Percentiles rank a stretch among this genome's conserved stretches.
Evolutionary conservation across 169 alveolate genomes (phyloP).

Genomic region (Plasmodium yoelii): DNA sequence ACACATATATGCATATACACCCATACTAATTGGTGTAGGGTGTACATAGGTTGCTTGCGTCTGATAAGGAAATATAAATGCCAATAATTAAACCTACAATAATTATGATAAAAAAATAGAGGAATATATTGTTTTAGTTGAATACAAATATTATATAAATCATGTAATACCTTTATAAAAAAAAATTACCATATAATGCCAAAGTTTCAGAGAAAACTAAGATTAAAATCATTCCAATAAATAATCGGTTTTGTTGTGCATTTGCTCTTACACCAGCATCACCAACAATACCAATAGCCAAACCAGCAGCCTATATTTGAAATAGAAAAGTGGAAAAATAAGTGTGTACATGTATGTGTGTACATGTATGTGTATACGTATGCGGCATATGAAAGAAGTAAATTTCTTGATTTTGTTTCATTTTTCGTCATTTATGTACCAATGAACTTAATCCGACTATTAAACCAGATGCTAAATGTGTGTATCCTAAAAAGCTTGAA

Average conservation of each 20-base stretch:
- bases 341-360: background rate
- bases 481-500: constrained; percentile 93
- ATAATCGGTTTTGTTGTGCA: constrained; percentile 98
- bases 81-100: constrained; percentile 81
- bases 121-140: background rate
- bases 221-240: constrained; percentile 98
- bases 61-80: constrained; percentile 80
- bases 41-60: constrained; percentile 78
- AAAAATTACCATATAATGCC: constrained; percentile 95
- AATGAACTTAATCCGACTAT: constrained; percentile 94
- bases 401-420: constrained; percentile 53
- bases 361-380: background rate
- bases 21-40: constrained; percentile 18
- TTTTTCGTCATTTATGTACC: constrained; percentile 74
- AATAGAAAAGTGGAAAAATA: constrained; percentile 22
- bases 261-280: constrained; percentile 99
- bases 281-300: constrained; percentile 99
- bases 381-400: constrained; percentile 5
- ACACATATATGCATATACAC: too few species aligned
- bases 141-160: background rate
- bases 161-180: background rate
- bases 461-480: constrained; percentile 97
- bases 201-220: constrained; percentile 99
- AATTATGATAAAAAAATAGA: background rate
- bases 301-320: constrained; percentile 96